Evolutionary conservation across 176 grass and related monocot genomes (phyloP).

Genomic region (Oryza nivara): DNA sequence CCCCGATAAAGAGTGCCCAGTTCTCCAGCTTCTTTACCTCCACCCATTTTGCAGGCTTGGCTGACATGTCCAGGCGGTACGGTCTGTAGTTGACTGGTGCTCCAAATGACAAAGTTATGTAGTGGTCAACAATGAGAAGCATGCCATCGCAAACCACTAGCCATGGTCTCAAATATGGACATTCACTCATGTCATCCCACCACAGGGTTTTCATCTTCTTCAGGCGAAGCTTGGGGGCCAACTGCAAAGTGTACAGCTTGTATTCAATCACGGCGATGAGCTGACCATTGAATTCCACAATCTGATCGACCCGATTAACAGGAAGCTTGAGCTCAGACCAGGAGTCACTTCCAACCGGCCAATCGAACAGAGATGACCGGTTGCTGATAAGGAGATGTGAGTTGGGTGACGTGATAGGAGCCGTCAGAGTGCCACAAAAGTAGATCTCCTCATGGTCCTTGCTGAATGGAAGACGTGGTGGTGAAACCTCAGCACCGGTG

Average conservation of each 20-base stretch:
- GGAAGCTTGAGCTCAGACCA: slow-evolving; percentile 23
- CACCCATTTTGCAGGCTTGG: slow-evolving; percentile 27
- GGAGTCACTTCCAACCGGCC: slow-evolving; percentile 28
- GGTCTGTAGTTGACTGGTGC: not conserved
- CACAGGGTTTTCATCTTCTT: slow-evolving; percentile 26
- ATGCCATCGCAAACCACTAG: slow-evolving; percentile 47
- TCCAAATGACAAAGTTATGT: not conserved
- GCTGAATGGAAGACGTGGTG: slow-evolving; percentile 19
- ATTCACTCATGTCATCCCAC: not conserved
- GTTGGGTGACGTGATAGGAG: slow-evolving; percentile 38
- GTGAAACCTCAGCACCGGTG: slow-evolving; percentile 34
- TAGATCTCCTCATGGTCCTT: not conserved
- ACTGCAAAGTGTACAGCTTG: slow-evolving; percentile 36
- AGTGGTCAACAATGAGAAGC: slow-evolving; percentile 45
- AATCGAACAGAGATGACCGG: slow-evolving; percentile 27
- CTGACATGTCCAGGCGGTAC: slow-evolving; percentile 38
- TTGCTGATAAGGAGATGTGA: slow-evolving; percentile 46
- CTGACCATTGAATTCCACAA: slow-evolving; percentile 48
- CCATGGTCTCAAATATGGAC: not conserved
- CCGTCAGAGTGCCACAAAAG: slow-evolving; percentile 35
- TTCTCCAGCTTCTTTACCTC: slow-evolving; percentile 45
- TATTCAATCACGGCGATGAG: slow-evolving; percentile 27
- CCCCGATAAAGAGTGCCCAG: slow-evolving; percentile 45
- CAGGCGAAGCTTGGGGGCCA: slow-evolving; percentile 31
- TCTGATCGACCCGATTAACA: not conserved